Base-by-base conservation (phyloP, 768 basidiomycete genomes). In the Obba rivulosa region DNA sequence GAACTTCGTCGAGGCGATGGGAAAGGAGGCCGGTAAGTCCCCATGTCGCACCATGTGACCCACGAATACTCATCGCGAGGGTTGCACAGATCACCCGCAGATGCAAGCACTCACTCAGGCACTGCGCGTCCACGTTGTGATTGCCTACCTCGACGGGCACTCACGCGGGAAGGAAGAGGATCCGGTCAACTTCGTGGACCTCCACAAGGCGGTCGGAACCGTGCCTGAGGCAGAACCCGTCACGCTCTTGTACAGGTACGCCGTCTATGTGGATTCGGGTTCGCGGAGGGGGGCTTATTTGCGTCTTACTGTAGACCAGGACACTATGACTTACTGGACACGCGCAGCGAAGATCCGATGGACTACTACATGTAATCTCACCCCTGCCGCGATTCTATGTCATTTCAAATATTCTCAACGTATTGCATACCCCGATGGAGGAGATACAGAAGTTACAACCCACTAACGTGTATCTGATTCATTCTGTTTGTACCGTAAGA, bases 61-160 rank as follows among this genome's bases (percentile, higher is more conserved):
- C 8, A 8, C 10, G 16, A 35, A 34, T 34, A 18, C 3, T 34
- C 22, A 17, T 3, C 8, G 31, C 3, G 7, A n/a, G 13, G 20
- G 11, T 7, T 11, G 23, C 24, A n/a, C 20, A 49, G 92, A 94
- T 56, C 84, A 94, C 54, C 82, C 86, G 10, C 87, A 91, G 58
- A 85, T 94, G 53, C 76, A 77, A 31, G 92, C 92, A 1, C 71
- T 95, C 10, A 76, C 84, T 16, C 71, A 78, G 28, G 85, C 83
- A 0, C 66, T 94, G 23, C 64, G 75, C 18, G 66, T 88, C 42
- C 82, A 85, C 43, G 67, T 93, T 43, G 74, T 78, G 46, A 75
- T 93, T 34, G 88, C 89, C 1, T 92, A 92, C 64, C 75, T 96
- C 22, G 90, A 91, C 64, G 84, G 88, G 2, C 77, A 72, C 14